phyloP scores from a whole-genome alignment of 2,329 filamentous ascomycete genomes.

The Diplodia mutila region DNA sequence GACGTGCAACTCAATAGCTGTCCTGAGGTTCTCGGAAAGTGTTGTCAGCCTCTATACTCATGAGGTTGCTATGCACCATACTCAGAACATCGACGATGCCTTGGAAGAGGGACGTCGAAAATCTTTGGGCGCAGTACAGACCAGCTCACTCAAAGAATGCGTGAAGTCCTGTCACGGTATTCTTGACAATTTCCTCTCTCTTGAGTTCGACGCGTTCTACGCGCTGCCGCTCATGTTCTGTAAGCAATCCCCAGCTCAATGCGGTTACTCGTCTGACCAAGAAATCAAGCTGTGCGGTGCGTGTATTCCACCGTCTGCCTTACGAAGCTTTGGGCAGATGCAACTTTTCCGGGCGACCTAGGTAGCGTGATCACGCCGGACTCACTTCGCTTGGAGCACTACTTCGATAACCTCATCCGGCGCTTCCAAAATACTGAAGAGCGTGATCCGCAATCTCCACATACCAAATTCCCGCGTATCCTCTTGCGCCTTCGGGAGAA shows the following conservation, averaged over 20 bases:
- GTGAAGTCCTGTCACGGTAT: conserved; percentile 52
- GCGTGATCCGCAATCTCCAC: conserved; percentile 47
- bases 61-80: conserved; percentile 54
- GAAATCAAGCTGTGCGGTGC: conserved; percentile 52
- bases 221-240: conserved; percentile 52
- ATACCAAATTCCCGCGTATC: conserved; percentile 54
- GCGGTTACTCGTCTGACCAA: conserved; percentile 27
- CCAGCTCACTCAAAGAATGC: conserved; percentile 52
- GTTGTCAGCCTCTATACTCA: conserved; percentile 55
- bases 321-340: conserved; percentile 63
- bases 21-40: conserved; percentile 50
- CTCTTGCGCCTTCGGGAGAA: conserved; percentile 51
- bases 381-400: conserved; percentile 52
- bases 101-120: conserved; percentile 38
- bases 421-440: conserved; percentile 51
- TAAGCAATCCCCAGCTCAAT: conserved; percentile 33
- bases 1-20: conserved; percentile 32
- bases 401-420: conserved; percentile 50
- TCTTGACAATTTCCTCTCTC: conserved; percentile 54
- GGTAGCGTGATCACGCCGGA: conserved; percentile 54
- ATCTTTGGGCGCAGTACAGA: conserved; percentile 51
- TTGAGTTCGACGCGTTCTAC: conserved; percentile 49
- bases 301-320: conserved; percentile 62
- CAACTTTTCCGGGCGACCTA: conserved; percentile 54
- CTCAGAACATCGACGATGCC: conserved; percentile 45